Percentiles rank a stretch among this genome's conserved stretches.
Conservation (phyloP, 768 basidiomycete genomes). For the Termitomyces sp. region DNA sequence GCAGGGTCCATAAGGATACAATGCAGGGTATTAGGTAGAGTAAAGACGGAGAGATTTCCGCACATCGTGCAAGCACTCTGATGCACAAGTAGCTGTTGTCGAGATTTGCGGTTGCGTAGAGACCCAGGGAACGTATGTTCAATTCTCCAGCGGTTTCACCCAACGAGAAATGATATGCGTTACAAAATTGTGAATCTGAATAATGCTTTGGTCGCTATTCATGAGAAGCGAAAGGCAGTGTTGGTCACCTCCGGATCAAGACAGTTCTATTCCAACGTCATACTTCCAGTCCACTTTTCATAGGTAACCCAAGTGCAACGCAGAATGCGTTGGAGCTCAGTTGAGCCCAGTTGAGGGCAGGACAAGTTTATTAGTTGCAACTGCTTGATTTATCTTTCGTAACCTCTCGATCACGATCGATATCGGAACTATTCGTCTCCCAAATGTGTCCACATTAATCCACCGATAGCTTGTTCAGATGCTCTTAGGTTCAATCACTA, state of each 20-base stretch:
- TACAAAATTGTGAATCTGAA: not conserved
- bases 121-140: not conserved
- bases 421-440: not conserved
- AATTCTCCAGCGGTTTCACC: not conserved
- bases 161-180: not conserved
- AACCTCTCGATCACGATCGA: not conserved
- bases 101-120: not conserved
- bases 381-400: not conserved
- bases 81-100: not conserved
- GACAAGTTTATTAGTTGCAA: not conserved
- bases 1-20: not conserved
- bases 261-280: not conserved
- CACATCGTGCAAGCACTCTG: not conserved
- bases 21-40: too few species aligned
- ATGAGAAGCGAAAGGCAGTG: not conserved
- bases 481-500: not conserved
- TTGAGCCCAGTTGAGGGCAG: not conserved
- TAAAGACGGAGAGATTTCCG: not conserved
- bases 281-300: not conserved
- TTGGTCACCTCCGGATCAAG: not conserved
- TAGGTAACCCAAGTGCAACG: not conserved
- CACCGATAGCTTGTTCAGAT: not conserved
- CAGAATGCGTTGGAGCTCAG: constrained; percentile 1
- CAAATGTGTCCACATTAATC: not conserved
- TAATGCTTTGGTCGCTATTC: not conserved